phyloP scores from a whole-genome alignment of 169 alveolate genomes.

The Plasmodium vivax region DNA sequence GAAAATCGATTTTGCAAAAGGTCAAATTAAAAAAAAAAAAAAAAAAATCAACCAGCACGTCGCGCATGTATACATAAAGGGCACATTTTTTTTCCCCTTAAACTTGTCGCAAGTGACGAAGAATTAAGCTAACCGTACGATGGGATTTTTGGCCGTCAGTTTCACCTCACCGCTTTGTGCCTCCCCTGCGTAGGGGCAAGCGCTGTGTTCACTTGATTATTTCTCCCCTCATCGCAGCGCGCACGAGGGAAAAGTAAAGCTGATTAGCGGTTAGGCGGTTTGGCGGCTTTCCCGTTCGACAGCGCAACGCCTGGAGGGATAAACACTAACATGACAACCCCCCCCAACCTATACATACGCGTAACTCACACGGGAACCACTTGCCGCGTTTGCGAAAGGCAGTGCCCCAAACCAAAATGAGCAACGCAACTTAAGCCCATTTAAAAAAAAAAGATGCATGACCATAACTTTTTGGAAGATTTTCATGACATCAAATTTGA shows the following conservation, averaged over 20 bases:
- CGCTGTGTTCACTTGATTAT: neutral
- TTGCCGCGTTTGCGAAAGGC: neutral
- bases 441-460: conserved; percentile 20
- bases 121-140: neutral
- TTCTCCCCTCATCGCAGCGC: neutral
- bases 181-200: neutral
- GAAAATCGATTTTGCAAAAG: neutral
- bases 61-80: neutral
- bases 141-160: neutral
- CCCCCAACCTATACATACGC: neutral
- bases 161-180: neutral
- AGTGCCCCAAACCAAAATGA: conserved; percentile 10
- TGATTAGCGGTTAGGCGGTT: neutral
- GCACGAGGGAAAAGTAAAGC: neutral
- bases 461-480: conserved; percentile 45
- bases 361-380: neutral
- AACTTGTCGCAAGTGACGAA: neutral
- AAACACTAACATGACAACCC: neutral
- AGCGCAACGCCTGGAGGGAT: neutral
- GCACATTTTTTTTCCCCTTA: neutral
- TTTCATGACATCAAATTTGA: conserved; percentile 33
- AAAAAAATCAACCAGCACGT: neutral
- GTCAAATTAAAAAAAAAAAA: neutral
- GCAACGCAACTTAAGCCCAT: neutral
- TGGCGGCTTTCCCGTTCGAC: neutral